Percentiles rank a stretch among this genome's conserved stretches.
Evolutionary conservation across 2,329 filamentous ascomycete genomes (phyloP).

Genomic region (Byssoonygena ceratinophila): DNA sequence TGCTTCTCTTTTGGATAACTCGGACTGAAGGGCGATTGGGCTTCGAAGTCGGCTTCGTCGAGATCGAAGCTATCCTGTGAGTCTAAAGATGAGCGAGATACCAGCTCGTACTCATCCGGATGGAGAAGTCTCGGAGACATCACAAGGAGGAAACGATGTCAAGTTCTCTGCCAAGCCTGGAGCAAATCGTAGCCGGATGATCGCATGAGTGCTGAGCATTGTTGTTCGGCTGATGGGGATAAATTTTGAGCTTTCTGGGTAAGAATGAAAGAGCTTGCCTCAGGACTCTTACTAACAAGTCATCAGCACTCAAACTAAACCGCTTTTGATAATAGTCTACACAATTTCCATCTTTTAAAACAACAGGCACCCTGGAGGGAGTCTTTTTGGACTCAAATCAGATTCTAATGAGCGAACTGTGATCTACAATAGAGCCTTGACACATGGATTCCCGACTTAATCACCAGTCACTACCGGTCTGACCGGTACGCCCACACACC

Average conservation of each 20-base stretch:
- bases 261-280: neutral
- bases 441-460: no score
- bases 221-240: neutral
- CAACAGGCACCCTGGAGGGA: no score
- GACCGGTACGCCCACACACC: no score
- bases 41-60: slow-evolving; percentile 35
- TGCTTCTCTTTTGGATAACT: slow-evolving; percentile 20
- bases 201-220: neutral
- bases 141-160: neutral
- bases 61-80: slow-evolving; percentile 34
- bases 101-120: slow-evolving; percentile 35
- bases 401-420: no score
- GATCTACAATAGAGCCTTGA: no score
- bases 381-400: no score
- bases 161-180: neutral
- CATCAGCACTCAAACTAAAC: neutral
- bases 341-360: no score
- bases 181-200: neutral
- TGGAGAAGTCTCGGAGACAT: slow-evolving; percentile 27
- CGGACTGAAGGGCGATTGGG: slow-evolving; percentile 25
- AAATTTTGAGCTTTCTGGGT: neutral
- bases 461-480: no score
- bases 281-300: neutral
- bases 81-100: slow-evolving; percentile 31
- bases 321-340: no score